Conservation (phyloP, 148 eudicot genomes). For the Limonium bicolor region DNA sequence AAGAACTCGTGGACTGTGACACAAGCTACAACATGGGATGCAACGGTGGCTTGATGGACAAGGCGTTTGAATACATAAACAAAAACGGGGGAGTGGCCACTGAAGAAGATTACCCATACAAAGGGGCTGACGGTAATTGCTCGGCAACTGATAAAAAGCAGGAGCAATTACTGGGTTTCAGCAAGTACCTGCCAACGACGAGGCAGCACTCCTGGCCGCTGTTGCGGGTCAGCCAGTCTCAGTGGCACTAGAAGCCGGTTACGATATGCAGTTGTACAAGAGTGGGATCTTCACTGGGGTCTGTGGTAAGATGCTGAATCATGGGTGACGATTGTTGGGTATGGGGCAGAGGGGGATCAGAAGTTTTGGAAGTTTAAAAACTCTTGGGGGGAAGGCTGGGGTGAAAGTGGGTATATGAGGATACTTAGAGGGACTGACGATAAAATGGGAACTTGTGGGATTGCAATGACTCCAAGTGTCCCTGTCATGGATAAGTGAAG, state of each 20-base stretch:
- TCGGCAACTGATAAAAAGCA: conserved; percentile 8
- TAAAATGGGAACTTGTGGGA: neutral
- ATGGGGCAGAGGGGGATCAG: neutral
- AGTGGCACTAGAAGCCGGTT: conserved; percentile 31
- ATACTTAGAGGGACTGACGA: neutral
- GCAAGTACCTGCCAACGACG: conserved; percentile 17
- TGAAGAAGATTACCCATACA: conserved; percentile 41
- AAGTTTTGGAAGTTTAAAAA: conserved; percentile 3
- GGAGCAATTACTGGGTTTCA: conserved; percentile 22
- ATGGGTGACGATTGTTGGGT: neutral
- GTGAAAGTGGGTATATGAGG: conserved; percentile 1
- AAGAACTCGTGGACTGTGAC: conserved; percentile 6
- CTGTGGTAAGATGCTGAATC: neutral
- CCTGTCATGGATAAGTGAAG: too few species aligned
- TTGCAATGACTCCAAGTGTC: conserved; percentile 1
- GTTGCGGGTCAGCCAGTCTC: conserved; percentile 49
- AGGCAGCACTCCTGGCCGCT: conserved; percentile 22
- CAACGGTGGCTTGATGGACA: conserved; percentile 5
- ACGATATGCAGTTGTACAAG: neutral
- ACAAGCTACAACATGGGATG: neutral
- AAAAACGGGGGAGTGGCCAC: conserved; percentile 31
- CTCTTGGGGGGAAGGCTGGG: conserved; percentile 1
- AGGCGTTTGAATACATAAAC: conserved; percentile 34
- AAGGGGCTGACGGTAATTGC: conserved; percentile 23
- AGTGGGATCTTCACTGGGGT: neutral